A percentile compares a stretch with the other conserved stretches of the same genome.
phyloP scores from a whole-genome alignment of 495 filamentous ascomycete species.

The Penicillium coprophilum region DNA sequence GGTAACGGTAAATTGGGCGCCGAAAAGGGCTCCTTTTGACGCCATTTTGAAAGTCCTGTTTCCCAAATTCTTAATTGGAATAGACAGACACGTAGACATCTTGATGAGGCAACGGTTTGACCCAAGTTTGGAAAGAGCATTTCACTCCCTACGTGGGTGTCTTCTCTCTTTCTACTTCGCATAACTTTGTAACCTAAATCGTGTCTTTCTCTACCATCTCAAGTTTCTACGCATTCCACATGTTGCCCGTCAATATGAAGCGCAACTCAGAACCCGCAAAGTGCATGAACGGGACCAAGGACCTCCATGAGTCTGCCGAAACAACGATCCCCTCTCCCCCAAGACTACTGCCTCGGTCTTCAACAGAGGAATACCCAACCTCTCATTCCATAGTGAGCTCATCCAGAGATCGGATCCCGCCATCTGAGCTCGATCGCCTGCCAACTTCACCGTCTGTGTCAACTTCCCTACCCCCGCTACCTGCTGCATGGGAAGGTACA shows the following conservation, averaged over 20 bases:
- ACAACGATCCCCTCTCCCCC: neutral
- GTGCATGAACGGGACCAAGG: neutral
- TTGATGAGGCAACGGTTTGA: no score
- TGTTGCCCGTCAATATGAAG: neutral
- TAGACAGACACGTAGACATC: no score
- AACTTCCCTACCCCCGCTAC: slow-evolving; percentile 63
- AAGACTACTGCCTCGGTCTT: slow-evolving; percentile 35
- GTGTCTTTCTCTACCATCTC: neutral
- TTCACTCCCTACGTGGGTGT: slow-evolving; percentile 29
- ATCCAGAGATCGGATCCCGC: slow-evolving; percentile 40
- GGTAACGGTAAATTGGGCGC: no score
- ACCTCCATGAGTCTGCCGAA: neutral
- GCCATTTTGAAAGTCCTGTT: no score
- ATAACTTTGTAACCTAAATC: slow-evolving; percentile 23
- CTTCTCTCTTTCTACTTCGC: neutral
- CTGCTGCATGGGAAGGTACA: slow-evolving; percentile 67
- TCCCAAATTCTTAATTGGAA: no score
- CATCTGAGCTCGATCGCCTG: slow-evolving; percentile 38
- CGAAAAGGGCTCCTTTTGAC: no score
- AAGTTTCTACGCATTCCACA: neutral
- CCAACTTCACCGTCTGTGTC: slow-evolving; percentile 35
- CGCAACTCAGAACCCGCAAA: neutral
- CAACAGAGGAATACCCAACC: slow-evolving; percentile 20
- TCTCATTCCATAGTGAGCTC: slow-evolving; percentile 34
- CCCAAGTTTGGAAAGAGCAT: no score